phyloP scores from a whole-genome alignment of 1,139 yeast genomes.

The Pichia sp. region DNA sequence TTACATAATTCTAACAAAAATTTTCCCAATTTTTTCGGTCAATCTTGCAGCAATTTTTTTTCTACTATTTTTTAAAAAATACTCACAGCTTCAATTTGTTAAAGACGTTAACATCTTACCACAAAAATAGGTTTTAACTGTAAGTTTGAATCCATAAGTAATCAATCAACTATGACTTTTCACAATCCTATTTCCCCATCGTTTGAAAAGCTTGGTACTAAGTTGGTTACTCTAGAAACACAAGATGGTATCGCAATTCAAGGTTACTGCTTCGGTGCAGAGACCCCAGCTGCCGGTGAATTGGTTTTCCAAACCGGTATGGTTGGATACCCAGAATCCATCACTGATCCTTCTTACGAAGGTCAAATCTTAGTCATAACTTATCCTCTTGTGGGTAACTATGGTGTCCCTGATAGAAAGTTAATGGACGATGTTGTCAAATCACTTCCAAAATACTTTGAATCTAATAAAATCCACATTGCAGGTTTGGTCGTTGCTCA shows the following conservation, averaged over 20 bases:
- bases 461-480: conserved; percentile 84
- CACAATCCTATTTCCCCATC: conserved; percentile 23
- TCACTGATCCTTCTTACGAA: conserved; percentile 97
- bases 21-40: background rate
- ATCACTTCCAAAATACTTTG: conserved; percentile 85
- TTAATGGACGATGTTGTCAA: conserved; percentile 70
- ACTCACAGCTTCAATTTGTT: conserved; percentile 1
- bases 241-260: conserved; percentile 85
- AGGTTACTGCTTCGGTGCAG: conserved; percentile 98
- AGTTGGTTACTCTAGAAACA: conserved; percentile 80
- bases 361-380: conserved; percentile 98
- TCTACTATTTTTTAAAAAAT: background rate
- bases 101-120: background rate
- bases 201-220: conserved; percentile 21
- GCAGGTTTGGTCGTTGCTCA: conserved; percentile 97
- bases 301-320: conserved; percentile 99
- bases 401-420: conserved; percentile 94
- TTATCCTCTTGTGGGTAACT: conserved; percentile 95
- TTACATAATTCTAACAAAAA: background rate
- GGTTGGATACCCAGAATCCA: conserved; percentile 99
- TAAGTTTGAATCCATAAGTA: background rate
- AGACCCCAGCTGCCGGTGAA: conserved; percentile 88
- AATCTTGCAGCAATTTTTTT: background rate
- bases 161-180: conserved; percentile 15
- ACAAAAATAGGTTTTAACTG: background rate